Base-by-base conservation (phyloP, 2,329 filamentous ascomycete species). In the Phaeomoniella chlamydospora region DNA sequence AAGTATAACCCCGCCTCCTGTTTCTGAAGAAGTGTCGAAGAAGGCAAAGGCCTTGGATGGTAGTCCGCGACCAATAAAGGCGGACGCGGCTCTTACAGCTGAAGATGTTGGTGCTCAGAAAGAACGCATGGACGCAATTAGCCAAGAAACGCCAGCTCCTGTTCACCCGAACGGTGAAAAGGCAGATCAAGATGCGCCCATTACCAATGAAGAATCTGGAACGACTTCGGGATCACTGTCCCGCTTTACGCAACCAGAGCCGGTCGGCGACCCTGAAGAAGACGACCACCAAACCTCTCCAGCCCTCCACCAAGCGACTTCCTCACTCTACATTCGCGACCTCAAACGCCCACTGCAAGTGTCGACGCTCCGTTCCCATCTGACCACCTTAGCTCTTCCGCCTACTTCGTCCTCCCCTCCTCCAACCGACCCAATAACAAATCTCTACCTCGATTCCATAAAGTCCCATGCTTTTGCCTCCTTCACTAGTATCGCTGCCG, bases 321-420 rank as follows among this genome's bases (percentile, higher is more conserved):
- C 74, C 18, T 79, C 83, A 12, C 64, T 96, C 33, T 96, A 94
- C 59, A 90, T 96, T 47, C 78, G 79, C 54, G 80, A 94, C 49
- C 74, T 96, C 37, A 87, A 92, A 74, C 78, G 88, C 33, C 87
- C 90, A 6, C 65, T 96, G 15, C 80, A 84, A 40, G 70, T 75
- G 1, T 61, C 65, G 16, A 64, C 67, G 13, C 70, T 96, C 1
- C 74, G 72, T 47, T 66, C 70, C 1, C 76, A 94, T 50, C 66
- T 96, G 3, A 53, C 72, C 31, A 61, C 70, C 4, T 69, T 94
- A 29, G 83, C 84, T 2, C 67, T 75, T 3, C 65, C 76, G 1
- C 63, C 71, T 1, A 61, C 61, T 16, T 54, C 61, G 14, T 55
- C 66, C 2, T 37, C 38, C 15, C n/a, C n/a, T n/a, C 56, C 65